Base-by-base conservation (phyloP, 2,329 filamentous ascomycete species). In the Diaporthe capsici region DNA sequence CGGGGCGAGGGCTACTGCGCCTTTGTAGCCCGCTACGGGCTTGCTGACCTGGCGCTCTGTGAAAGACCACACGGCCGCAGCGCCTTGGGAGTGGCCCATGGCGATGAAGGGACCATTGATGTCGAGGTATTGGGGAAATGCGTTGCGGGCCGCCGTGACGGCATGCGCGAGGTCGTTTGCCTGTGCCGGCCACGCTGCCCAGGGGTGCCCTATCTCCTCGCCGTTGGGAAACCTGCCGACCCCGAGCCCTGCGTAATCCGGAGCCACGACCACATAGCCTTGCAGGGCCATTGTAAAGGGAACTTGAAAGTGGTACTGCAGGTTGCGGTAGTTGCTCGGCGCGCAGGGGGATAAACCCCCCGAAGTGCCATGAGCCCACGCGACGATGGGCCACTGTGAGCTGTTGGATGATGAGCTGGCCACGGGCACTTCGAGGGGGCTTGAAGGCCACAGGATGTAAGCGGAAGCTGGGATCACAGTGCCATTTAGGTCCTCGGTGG, bases 401-500 rank as follows among this genome's bases (percentile, higher is more conserved):
- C 13, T 31, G 51, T 55, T 70, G 15, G 60, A 31, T 31, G 28
- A 17, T 3, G 28, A 25, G 2, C 37, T n/a, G 2, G 39, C 9
- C 25, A 7, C 7, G 20, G 28, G 65, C 8, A 55, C 28, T 47
- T 42, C 22, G 25, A 70, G 47, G 9, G 37, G 51, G 28, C 28
- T 70, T 4, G 79, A 79, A 0, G 88, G 88, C 87, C 87, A 89
- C 1, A 90, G 84, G 12, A 90, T 81, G 78, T 84, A 88, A 1
- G 84, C 88, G 1, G 88, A 88, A 4, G 86, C 84, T 1, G 88
- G 88, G 2, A 90, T 79, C 0, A 83, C 75, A 1, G 84, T 85
- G 3, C 86, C 86, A 73, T 89, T 87, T 20, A 85, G 77, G 28
- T 83, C 84, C n/a, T 81, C 83, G 0, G 87, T 86, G 37, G 85